Conservation (phyloP, 306 rosid genomes). For the Cicer pinnatifidum region DNA sequence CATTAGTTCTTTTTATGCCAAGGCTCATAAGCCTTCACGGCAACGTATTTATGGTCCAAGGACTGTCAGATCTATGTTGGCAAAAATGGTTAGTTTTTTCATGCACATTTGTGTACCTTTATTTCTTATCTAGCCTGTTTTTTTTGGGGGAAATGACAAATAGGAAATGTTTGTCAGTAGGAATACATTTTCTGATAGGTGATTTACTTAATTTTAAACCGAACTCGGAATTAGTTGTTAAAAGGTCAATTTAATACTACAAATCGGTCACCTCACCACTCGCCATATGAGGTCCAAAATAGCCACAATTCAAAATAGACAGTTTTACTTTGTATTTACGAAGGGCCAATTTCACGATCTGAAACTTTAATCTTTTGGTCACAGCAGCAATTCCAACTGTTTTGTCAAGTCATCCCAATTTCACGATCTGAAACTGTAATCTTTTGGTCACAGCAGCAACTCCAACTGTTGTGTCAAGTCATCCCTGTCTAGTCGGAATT, state of each 20-base stretch:
- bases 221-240: not conserved
- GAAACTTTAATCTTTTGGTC: slow-evolving; percentile 9
- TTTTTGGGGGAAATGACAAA: not conserved
- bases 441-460: not conserved
- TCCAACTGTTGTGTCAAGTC: not conserved
- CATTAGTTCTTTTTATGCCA: slow-evolving; percentile 84
- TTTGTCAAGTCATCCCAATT: not conserved
- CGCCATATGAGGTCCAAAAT: not conserved
- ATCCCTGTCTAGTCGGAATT: not conserved
- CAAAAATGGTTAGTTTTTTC: slow-evolving; percentile 79
- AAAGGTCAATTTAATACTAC: not conserved
- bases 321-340: slow-evolving; percentile 6
- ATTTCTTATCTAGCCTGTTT: not conserved
- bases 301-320: not conserved
- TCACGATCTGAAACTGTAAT: not conserved
- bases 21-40: slow-evolving; percentile 80
- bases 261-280: not conserved
- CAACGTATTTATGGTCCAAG: slow-evolving; percentile 93
- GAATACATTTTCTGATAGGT: not conserved
- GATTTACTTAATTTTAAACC: not conserved
- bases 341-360: not conserved
- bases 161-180: slow-evolving; percentile 7
- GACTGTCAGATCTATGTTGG: slow-evolving; percentile 82
- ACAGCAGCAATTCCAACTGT: not conserved
- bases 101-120: not conserved